These are phyloP conservation scores for Fraxinus floribunda DNA, from an alignment of 305 asterid species.

Conservation along the genomic window DNA sequence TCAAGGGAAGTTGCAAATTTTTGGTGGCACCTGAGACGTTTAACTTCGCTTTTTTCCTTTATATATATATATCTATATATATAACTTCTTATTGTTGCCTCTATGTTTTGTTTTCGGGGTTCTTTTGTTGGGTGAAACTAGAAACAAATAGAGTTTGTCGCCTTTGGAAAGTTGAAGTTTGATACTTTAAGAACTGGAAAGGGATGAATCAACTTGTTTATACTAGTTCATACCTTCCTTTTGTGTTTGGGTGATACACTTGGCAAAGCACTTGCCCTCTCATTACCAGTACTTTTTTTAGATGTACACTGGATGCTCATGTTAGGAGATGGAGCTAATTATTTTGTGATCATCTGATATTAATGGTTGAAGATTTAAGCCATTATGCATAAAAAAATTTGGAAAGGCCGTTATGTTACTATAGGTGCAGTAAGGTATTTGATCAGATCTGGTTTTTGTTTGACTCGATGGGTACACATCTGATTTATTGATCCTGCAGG, in stretches of 20 bases:
- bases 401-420: background rate
- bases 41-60: background rate
- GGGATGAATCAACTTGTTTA: background rate
- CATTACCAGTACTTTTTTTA: background rate
- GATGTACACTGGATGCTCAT: background rate
- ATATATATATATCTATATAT: background rate
- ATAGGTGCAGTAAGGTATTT: background rate
- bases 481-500: background rate
- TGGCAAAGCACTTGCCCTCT: background rate
- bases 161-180: background rate
- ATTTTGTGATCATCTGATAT: background rate
- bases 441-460: constrained; percentile 3
- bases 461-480: background rate
- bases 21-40: background rate
- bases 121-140: background rate
- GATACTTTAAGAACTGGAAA: background rate
- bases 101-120: background rate
- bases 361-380: background rate
- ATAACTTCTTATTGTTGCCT: background rate
- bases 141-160: background rate
- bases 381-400: background rate
- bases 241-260: background rate
- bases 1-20: background rate
- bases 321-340: background rate
- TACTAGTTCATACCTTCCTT: background rate